phyloP scores from a whole-genome alignment of 2,329 filamentous ascomycete genomes.

The Parafenestella ontariensis region DNA sequence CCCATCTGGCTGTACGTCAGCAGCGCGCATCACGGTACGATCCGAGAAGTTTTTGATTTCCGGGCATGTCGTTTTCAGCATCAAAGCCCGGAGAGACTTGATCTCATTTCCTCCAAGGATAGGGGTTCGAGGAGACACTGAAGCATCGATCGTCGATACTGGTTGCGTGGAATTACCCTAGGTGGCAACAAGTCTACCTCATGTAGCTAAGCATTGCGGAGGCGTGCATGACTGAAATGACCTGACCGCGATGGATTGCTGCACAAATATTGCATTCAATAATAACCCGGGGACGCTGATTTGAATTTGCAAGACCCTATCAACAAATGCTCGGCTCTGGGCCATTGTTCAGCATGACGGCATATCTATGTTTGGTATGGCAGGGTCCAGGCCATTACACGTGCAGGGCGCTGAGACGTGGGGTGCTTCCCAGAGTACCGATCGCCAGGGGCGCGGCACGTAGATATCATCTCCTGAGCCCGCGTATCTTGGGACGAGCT shows the following conservation, averaged over 20 bases:
- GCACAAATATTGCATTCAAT: background rate
- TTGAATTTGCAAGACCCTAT: slow-evolving; percentile 3
- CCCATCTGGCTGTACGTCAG: background rate
- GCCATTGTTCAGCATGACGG: slow-evolving; percentile 11
- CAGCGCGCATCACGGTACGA: background rate
- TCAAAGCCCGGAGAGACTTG: background rate
- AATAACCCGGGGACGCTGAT: slow-evolving; percentile 1
- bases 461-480: background rate
- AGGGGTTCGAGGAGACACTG: background rate
- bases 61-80: background rate
- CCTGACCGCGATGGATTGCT: slow-evolving; percentile 8
- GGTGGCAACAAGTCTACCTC: slow-evolving; percentile 2
- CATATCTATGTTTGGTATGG: slow-evolving; percentile 15
- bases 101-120: background rate
- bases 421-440: slow-evolving; percentile 5
- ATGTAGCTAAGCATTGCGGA: background rate
- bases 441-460: slow-evolving; percentile 17
- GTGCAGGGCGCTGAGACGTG: slow-evolving; percentile 8
- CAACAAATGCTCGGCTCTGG: background rate
- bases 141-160: background rate
- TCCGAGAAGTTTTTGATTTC: background rate
- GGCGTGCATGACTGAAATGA: background rate
- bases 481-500: slow-evolving; percentile 1
- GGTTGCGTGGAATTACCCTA: background rate
- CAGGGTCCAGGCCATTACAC: slow-evolving; percentile 3